phyloP scores from a whole-genome alignment of 331 rosid species.

The Arachis monticola region DNA sequence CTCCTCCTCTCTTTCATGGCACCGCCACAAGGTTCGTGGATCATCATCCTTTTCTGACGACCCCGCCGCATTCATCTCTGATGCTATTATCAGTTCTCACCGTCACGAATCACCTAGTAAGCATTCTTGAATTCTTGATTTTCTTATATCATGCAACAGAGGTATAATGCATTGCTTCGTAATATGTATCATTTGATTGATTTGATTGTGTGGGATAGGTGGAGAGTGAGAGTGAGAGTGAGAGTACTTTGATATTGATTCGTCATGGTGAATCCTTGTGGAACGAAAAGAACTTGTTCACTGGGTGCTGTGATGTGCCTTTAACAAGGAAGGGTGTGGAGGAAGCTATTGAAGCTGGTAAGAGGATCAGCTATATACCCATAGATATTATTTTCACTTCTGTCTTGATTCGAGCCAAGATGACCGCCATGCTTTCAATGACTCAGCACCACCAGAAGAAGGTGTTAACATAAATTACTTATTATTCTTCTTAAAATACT shows the following conservation, averaged over 20 bases:
- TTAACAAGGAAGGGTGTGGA: slow-evolving; percentile 92
- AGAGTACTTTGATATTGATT: slow-evolving; percentile 80
- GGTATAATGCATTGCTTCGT: background rate
- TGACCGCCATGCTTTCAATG: slow-evolving; percentile 99
- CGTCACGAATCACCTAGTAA: slow-evolving; percentile 39
- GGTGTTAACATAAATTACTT: slow-evolving; percentile 42
- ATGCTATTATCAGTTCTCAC: slow-evolving; percentile 32
- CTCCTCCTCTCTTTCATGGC: slow-evolving; percentile 25
- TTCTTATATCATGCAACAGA: background rate
- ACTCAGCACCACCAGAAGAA: slow-evolving; percentile 81
- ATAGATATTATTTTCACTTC: slow-evolving; percentile 86
- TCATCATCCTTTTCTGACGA: background rate
- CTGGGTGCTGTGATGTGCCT: slow-evolving; percentile 98
- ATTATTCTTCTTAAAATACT: background rate
- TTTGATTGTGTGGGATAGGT: slow-evolving; percentile 41
- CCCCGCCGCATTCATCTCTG: slow-evolving; percentile 25
- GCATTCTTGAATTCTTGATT: background rate
- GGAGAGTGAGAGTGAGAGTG: slow-evolving; percentile 61
- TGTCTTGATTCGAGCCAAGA: slow-evolving; percentile 83
- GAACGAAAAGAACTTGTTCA: slow-evolving; percentile 95
- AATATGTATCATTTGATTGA: background rate
- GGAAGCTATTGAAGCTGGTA: slow-evolving; percentile 96
- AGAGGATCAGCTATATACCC: slow-evolving; percentile 89
- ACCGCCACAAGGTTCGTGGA: slow-evolving; percentile 9
- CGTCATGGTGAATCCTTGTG: slow-evolving; percentile 95